Evolutionary conservation across 164 flowering plant genomes (phyloP).

Genomic region (Santalum album): DNA sequence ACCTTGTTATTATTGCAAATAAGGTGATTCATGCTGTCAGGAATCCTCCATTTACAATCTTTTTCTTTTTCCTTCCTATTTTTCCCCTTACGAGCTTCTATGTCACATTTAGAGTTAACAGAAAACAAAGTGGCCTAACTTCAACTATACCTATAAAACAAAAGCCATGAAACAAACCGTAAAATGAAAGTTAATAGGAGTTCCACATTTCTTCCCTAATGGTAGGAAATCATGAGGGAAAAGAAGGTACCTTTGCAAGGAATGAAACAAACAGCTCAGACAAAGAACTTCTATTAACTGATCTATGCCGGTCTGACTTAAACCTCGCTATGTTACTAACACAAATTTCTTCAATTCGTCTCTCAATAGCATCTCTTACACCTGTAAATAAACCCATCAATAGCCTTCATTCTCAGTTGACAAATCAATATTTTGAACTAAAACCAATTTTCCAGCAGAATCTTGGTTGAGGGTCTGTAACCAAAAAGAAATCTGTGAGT

Average conservation of each 20-base stretch:
- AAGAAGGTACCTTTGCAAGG: constrained; percentile 53
- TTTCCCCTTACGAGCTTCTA: no score
- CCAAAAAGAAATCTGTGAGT: no score
- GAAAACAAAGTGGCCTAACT: no score
- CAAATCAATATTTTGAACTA: background rate
- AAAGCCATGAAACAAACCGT: background rate
- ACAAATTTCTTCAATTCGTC: constrained; percentile 34
- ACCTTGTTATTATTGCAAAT: no score
- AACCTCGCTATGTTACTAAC: constrained; percentile 47
- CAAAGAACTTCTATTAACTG: constrained; percentile 48
- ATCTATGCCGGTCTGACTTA: constrained; percentile 22
- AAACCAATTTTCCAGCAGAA: no score
- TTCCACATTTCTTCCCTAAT: background rate
- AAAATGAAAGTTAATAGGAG: background rate
- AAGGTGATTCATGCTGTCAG: no score
- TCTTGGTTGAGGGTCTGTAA: no score
- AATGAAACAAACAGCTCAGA: constrained; percentile 69
- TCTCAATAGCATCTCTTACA: constrained; percentile 42
- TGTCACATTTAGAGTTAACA: no score
- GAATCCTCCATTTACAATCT: no score
- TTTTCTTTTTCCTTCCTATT: no score
- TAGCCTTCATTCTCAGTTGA: background rate
- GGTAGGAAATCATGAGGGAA: background rate
- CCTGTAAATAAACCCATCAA: constrained; percentile 32
- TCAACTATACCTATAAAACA: background rate